phyloP scores from a whole-genome alignment of 208 protist species.

The Plasmodiophora brassicae region DNA sequence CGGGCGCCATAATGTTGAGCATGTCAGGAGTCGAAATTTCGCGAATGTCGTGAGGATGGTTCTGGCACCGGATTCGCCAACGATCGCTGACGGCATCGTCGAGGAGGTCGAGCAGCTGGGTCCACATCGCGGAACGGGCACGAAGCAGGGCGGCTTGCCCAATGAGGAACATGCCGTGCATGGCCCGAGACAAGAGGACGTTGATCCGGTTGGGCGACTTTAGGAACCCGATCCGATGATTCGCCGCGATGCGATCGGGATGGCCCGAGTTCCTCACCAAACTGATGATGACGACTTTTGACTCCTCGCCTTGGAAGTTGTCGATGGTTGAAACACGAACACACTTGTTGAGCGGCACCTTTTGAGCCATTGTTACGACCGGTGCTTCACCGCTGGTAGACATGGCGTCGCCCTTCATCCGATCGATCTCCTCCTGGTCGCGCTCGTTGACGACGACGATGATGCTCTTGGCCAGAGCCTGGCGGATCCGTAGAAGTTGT shows the following conservation, averaged over 20 bases:
- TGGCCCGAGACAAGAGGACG: slow-evolving; percentile 5
- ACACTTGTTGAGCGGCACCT: neutral
- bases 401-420: too few relatives aligned
- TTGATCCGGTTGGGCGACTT: neutral
- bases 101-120: neutral
- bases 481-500: neutral
- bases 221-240: neutral
- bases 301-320: slow-evolving; percentile 19
- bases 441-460: neutral
- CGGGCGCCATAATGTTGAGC: too few relatives aligned
- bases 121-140: neutral
- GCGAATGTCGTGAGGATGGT: too few relatives aligned
- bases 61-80: too few relatives aligned
- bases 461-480: neutral
- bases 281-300: neutral
- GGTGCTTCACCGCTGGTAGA: neutral
- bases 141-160: neutral
- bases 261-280: neutral
- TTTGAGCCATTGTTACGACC: too few relatives aligned
- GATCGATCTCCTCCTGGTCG: neutral
- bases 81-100: neutral
- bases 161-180: neutral
- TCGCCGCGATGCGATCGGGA: too few relatives aligned
- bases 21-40: too few relatives aligned
- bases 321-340: neutral